These are phyloP conservation scores for Xylaria cubensis DNA, from an alignment of 495 filamentous ascomycete genomes.

Conservation along the genomic window DNA sequence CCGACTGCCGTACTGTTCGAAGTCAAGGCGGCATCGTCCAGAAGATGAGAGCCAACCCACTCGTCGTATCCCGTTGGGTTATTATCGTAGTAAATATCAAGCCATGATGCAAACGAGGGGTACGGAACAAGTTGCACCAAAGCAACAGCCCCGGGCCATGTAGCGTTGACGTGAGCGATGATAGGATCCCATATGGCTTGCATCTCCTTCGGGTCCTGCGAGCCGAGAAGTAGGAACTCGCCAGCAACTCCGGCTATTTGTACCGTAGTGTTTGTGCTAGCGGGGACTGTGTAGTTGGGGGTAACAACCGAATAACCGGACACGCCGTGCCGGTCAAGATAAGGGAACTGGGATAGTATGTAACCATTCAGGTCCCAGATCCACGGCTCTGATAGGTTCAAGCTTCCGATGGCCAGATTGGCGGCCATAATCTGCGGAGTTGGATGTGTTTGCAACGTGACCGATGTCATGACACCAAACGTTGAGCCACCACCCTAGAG, in stretches of 20 bases:
- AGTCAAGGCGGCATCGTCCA: not conserved
- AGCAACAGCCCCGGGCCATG: not conserved
- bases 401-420: not conserved
- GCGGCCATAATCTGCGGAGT: constrained; percentile 26
- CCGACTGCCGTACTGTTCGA: not conserved
- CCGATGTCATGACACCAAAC: constrained; percentile 64
- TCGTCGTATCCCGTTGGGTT: not conserved
- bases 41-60: not conserved
- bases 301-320: not conserved
- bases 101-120: constrained; percentile 1
- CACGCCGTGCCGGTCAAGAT: not conserved
- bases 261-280: not conserved
- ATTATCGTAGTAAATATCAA: not conserved
- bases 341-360: not conserved
- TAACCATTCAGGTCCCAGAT: not conserved
- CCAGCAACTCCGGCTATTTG: not conserved
- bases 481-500: constrained; percentile 65
- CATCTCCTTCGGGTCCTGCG: not conserved
- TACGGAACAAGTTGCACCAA: not conserved
- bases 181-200: not conserved
- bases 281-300: not conserved
- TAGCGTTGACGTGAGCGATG: not conserved
- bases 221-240: not conserved
- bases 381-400: not conserved
- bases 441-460: constrained; percentile 54